A percentile compares a stretch with the other conserved stretches of the same genome.
These are phyloP conservation scores for Trametes cinnabarina DNA, from an alignment of 768 basidiomycete genomes.

Conservation along the genomic window DNA sequence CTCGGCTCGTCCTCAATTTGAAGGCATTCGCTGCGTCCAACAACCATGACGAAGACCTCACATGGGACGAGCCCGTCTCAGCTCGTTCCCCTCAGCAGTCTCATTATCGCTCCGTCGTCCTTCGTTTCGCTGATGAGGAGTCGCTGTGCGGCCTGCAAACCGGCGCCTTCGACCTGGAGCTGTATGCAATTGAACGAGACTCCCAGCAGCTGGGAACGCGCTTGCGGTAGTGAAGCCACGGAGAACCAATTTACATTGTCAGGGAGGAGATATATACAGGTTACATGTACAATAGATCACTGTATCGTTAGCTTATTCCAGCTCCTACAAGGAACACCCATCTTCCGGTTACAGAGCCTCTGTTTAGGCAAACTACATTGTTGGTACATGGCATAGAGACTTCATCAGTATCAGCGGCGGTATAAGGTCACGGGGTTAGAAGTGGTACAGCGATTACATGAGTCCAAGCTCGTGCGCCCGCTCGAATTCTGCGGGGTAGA, in stretches of 20 bases:
- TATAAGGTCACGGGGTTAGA: too few species aligned
- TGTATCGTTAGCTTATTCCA: conserved; percentile 20
- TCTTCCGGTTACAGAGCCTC: neutral
- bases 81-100: neutral
- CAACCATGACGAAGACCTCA: conserved; percentile 5
- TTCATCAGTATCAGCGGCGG: neutral
- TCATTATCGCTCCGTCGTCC: neutral
- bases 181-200: conserved; percentile 28
- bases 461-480: conserved; percentile 9
- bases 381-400: neutral
- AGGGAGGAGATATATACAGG: neutral
- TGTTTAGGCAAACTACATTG: too few species aligned
- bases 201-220: conserved; percentile 27
- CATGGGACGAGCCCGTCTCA: conserved; percentile 6
- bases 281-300: conserved; percentile 13
- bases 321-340: neutral
- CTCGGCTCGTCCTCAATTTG: conserved; percentile 29
- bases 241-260: neutral
- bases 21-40: conserved; percentile 23
- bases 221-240: conserved; percentile 1
- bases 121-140: conserved; percentile 4
- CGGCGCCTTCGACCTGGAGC: conserved; percentile 23
- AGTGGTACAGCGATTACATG: neutral
- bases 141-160: neutral
- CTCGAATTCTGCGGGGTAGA: conserved; percentile 23